Base-by-base conservation (phyloP, 2,329 filamentous ascomycete species). In the Calonectria hongkongensis region DNA sequence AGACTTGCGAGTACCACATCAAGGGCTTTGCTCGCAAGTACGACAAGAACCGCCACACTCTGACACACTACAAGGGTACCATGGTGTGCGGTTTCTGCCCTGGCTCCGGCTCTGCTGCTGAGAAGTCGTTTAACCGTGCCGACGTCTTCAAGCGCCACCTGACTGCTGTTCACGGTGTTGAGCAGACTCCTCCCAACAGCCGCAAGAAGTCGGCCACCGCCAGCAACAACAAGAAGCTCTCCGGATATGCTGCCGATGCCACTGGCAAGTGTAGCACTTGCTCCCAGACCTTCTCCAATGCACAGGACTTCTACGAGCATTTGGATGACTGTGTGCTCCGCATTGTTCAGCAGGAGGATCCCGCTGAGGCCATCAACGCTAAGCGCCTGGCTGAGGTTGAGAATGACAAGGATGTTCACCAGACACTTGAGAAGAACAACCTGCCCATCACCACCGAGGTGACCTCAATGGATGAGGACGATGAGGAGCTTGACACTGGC, bases 221-320 rank as follows among this genome's bases (percentile, higher is more conserved):
- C 54, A 87, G 87, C 76, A 83, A 84, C 33, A 86, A 83, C 79
- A 93, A 93, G 87, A 94, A 93, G 84, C 87, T 93, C 43, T 91
- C 92, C 6, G 91, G 91, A 67, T 95, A 95, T 81, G 89, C 93
- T 25, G 89, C 92, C 72, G 94, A 97, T 79, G 92, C 94, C 39
- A 97, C 95, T 16, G 96, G 96, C 85, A 98, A 97, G 87, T 98
- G 97, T 85, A 98, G 95, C 30, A 98, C 96, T 64, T 99, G 97
- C 86, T 95, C 94, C 16, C 91, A 92, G 72, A 98, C 94, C 15
- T 98, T 98, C 85, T 92, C 91, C 86, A 98, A 95, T 80, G 95
- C 96, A 6, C 96, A 98, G 83, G 96, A 98, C 86, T 98, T 98
- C 86, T 98, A 98, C 84, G 97, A 98, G 89, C 96, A 98, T 89